Conservation (phyloP, 495 filamentous ascomycete species). For the Penicillium soppii region DNA sequence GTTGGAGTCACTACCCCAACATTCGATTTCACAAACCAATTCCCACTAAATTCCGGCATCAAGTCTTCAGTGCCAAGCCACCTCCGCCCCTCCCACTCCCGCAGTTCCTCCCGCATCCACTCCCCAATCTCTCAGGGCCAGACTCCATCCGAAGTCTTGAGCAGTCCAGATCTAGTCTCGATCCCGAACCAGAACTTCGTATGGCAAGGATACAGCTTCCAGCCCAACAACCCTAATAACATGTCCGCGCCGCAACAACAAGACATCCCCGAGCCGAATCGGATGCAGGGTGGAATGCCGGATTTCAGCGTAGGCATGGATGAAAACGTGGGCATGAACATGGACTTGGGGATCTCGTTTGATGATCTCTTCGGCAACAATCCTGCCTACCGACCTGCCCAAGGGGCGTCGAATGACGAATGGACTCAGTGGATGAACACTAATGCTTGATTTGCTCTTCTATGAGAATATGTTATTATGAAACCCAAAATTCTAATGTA, state of each 20-base stretch:
- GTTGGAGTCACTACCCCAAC: conserved; percentile 24
- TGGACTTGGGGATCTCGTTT: conserved; percentile 40
- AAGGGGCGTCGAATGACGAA: conserved; percentile 33
- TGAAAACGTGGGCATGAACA: conserved; percentile 30
- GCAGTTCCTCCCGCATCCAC: conserved; percentile 30
- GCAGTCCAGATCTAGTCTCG: conserved; percentile 47
- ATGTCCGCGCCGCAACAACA: conserved; percentile 20
- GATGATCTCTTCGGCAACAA: conserved; percentile 46
- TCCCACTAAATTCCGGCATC: conserved; percentile 22
- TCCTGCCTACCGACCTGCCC: conserved; percentile 19
- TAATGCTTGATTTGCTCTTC: conserved; percentile 7
- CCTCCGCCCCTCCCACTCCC: conserved; percentile 21
- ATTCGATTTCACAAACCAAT: conserved; percentile 34
- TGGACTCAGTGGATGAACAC: conserved; percentile 47
- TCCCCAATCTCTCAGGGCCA: conserved; percentile 37
- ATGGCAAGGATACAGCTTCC: conserved; percentile 45
- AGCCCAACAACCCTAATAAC: conserved; percentile 22
- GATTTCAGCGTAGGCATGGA: conserved; percentile 34
- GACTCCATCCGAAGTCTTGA: conserved; percentile 34
- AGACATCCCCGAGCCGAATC: conserved; percentile 14
- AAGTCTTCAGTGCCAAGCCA: conserved; percentile 31
- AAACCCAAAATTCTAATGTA: conserved; percentile 15
- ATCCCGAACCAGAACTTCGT: conserved; percentile 47
- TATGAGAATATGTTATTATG: conserved; percentile 27
- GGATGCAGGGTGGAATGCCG: conserved; percentile 21